Evolutionary conservation across 164 flowering plant genomes (phyloP).

Genomic region (Chloranthus sessilifolius): DNA sequence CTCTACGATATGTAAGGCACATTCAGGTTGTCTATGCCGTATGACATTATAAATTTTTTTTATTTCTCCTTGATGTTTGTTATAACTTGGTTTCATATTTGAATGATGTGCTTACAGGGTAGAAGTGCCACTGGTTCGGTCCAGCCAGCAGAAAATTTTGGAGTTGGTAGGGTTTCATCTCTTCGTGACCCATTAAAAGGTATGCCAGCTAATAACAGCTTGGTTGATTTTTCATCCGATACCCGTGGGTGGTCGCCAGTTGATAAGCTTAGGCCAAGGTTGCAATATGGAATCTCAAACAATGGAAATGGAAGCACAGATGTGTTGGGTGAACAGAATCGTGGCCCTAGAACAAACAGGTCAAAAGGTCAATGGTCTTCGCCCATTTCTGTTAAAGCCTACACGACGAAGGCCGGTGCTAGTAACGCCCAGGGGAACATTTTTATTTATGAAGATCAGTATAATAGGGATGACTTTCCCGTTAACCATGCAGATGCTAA

Average conservation of each 20-base stretch:
- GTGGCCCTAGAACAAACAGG: constrained; percentile 57
- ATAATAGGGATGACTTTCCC: constrained; percentile 60
- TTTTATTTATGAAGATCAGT: constrained; percentile 46
- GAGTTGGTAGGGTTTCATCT: constrained; percentile 33
- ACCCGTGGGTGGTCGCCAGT: constrained; percentile 23
- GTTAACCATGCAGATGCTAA: constrained; percentile 53
- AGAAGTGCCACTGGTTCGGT: constrained; percentile 31
- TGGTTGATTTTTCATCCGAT: constrained; percentile 35
- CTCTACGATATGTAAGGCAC: too few relatives aligned
- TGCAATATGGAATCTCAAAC: constrained; percentile 24
- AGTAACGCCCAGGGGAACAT: constrained; percentile 49
- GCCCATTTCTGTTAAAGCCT: constrained; percentile 39
- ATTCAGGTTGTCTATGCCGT: too few relatives aligned
- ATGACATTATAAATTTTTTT: not conserved
- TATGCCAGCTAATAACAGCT: constrained; percentile 25
- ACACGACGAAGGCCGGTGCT: constrained; percentile 45
- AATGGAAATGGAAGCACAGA: constrained; percentile 36
- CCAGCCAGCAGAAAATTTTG: constrained; percentile 25
- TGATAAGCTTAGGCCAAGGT: constrained; percentile 41
- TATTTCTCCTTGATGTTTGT: too few relatives aligned
- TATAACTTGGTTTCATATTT: not conserved
- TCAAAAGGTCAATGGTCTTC: constrained; percentile 36
- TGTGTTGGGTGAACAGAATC: constrained; percentile 54
- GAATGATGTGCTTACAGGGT: constrained; percentile 29
- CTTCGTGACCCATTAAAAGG: constrained; percentile 30